Conservation (phyloP, 306 rosid genomes). For the Cucumis cinereus region DNA sequence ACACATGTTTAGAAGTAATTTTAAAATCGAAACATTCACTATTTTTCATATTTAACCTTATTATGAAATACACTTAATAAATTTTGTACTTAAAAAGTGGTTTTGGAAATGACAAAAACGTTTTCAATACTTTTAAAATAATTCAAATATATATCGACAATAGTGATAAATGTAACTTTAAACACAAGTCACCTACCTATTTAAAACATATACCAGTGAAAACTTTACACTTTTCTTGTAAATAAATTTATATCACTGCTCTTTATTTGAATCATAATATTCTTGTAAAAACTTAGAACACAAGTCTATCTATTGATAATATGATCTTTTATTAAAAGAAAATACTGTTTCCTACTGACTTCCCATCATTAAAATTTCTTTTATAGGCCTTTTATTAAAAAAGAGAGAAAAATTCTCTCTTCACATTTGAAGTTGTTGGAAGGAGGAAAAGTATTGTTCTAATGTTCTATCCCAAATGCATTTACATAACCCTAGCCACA, state of each 20-base stretch:
- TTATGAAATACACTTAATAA: too few relatives aligned
- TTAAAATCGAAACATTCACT: too few relatives aligned
- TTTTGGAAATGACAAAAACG: too few relatives aligned
- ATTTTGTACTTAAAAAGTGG: too few relatives aligned
- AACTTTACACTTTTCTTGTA: not conserved
- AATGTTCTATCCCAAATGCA: not conserved
- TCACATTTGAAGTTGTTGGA: not conserved
- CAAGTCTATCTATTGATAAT: not conserved
- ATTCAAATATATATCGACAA: too few relatives aligned
- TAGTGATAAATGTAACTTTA: not conserved
- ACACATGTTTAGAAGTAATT: too few relatives aligned
- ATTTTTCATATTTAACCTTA: too few relatives aligned
- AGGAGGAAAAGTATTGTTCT: not conserved
- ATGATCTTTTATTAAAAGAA: not conserved
- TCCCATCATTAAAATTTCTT: not conserved
- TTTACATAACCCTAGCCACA: not conserved
- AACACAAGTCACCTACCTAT: not conserved
- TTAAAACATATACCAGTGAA: not conserved
- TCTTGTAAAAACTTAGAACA: not conserved
- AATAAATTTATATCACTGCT: not conserved
- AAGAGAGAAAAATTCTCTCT: not conserved
- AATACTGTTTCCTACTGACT: not conserved
- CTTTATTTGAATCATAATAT: not conserved
- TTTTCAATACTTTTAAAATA: too few relatives aligned
- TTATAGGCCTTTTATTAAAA: not conserved